Base-by-base conservation (phyloP, 2,329 filamentous ascomycete genomes). In the Colletotrichum musicola region DNA sequence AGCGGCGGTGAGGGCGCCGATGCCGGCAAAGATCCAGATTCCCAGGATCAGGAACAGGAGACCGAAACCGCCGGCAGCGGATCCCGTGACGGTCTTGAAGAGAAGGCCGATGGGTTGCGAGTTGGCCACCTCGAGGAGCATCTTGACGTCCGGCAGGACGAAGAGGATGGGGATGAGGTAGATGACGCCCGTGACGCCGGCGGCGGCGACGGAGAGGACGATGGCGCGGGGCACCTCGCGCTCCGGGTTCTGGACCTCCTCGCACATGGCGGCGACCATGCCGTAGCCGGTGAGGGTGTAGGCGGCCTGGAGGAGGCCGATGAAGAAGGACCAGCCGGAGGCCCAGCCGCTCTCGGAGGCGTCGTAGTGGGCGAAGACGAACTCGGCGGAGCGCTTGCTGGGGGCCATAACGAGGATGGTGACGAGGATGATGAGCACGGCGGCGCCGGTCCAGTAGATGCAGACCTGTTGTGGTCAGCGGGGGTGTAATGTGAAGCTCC, bases 101-200 rank as follows among this genome's bases (percentile, higher is more conserved):
- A 95, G 81, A 4, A 91, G 82, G 9, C 91, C 92, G 70, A 95
- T 92, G 1, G 93, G 92, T 74, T 95, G 93, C 9, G 90, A 90
- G 74, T 89, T 93, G 22, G 90, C 86, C 14, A 92, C 90, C 2
- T 80, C 77, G 30, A 93, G 87, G 16, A 95, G 86, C 54, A 83
- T 79, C 70, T 88, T 74, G 6, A 94, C 86, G 57, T 92, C 86
- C 0, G 92, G 92, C 30, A 95, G 83, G 42, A 94, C 90, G 77
- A 95, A 94, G 27, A 95, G 85, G 71, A 95, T 85, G 0, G 92
- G 92, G 50, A 95, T 87, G 14, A 94, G 78, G 77, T 92, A 94
- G 71, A 89, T 77, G 9, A 91, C 75, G 6, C 90, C 90, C 0
- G 90, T 92, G 49, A 92, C 73, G 35, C 89, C 89, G 0, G 89